Base-by-base conservation (phyloP, 352 stramenopile species). In the Phytophthora foliorum region DNA sequence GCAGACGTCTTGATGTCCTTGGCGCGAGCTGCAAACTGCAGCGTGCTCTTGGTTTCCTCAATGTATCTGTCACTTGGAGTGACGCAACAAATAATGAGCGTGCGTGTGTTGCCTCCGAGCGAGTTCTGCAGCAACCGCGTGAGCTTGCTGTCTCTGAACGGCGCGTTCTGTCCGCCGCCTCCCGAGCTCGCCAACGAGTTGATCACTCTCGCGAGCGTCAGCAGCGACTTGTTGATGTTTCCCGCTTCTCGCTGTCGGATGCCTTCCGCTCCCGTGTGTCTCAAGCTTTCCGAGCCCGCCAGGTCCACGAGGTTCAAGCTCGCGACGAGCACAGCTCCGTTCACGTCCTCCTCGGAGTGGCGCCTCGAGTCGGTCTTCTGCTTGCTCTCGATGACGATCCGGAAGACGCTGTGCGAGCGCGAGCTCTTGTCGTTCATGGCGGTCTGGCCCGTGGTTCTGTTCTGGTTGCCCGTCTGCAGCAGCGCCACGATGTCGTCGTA, bases 271-370 rank as follows among this genome's bases (percentile, higher is more conserved):
- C 89, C 94, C 29, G 97, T 99, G 74, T 98, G 91, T 44, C 97
- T 84, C 56, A 98, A 87, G 79, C 95, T 99, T 76, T 99, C 98
- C 2, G 92, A 99, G 16, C 98, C 98, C 1, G 98, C 98, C 4
- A 99, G 85, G 80, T 99, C 98, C 27, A 99, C 98, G 38, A 99
- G 84, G 59, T 97, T 99, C 6, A 99, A 80, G 25, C 92, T 98
- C 4, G 94, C 98, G 7, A 99, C 93, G 29, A 97, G 77, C 32
- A 99, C 91, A 16, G 90, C 84, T 36, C 89, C 86, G 53, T 88
- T 79, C 63, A 88, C 80, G 57, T 87, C 84, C 48, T 94, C 87
- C 45, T 95, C 84, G 0, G 80, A 90, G 41, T 79, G 72, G 24
- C 86, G 67, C 3, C 84, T 72, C 3, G 72, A 75, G 21, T 55